Percentiles rank a stretch among this genome's conserved stretches.
Conservation (phyloP, 208 protist genomes). For the Crithidia sp. region DNA sequence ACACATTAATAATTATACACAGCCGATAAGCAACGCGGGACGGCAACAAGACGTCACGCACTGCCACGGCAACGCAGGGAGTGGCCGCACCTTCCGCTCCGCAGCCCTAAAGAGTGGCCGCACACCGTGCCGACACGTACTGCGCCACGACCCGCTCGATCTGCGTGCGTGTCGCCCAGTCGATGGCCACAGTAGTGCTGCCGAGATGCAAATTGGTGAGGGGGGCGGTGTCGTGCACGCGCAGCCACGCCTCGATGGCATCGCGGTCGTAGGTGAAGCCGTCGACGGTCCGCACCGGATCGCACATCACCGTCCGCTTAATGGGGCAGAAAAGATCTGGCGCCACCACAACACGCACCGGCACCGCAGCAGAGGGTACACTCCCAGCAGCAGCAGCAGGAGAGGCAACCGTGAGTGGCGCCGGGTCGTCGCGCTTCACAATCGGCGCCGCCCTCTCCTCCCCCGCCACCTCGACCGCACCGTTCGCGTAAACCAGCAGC, state of each 20-base stretch:
- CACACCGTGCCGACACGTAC: conserved; percentile 17
- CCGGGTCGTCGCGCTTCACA: conserved; percentile 1
- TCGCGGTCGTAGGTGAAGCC: conserved; percentile 89
- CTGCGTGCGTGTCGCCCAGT: conserved; percentile 35
- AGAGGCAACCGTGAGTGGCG: neutral
- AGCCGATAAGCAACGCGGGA: no score
- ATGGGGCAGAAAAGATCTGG: conserved; percentile 80
- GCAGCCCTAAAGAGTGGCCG: neutral
- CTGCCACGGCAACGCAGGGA: no score
- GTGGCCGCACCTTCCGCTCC: no score
- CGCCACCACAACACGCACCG: conserved; percentile 15
- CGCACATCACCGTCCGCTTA: conserved; percentile 73
- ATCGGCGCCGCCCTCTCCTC: conserved; percentile 16
- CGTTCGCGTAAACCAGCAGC: conserved; percentile 16
- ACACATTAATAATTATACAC: no score
- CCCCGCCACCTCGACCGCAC: conserved; percentile 21
- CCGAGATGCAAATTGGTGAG: conserved; percentile 66
- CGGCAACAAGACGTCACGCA: no score
- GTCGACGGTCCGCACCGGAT: conserved; percentile 85
- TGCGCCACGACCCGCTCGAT: conserved; percentile 31
- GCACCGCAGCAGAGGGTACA: neutral
- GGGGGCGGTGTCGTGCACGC: conserved; percentile 46
- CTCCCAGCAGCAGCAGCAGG: neutral
- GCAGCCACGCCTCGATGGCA: conserved; percentile 79
- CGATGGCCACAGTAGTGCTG: conserved; percentile 28